Evolutionary conservation across 192 early-diverging fungal genomes (phyloP).

Genomic region (Mycoemilia scoparia): DNA sequence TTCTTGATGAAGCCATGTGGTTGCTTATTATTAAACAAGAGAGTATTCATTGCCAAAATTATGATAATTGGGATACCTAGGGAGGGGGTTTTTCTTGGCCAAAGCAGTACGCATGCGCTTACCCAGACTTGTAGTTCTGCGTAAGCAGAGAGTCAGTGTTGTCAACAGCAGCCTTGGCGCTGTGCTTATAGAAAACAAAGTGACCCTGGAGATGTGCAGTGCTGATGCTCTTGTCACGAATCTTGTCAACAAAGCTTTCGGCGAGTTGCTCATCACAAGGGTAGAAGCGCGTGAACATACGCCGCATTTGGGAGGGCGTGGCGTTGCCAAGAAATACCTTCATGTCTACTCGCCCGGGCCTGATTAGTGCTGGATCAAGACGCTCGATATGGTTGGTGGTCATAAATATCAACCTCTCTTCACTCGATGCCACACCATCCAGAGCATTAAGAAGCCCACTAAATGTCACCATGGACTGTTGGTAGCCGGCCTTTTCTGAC

Average conservation of each 20-base stretch:
- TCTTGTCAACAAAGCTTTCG: constrained; percentile 42
- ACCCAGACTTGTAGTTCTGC: no score
- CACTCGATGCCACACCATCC: constrained; percentile 72
- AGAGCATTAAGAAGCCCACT: constrained; percentile 75
- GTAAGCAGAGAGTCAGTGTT: constrained; percentile 4
- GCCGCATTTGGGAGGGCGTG: constrained; percentile 38
- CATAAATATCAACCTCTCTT: constrained; percentile 80
- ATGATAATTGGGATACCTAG: no score
- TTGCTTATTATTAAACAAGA: no score
- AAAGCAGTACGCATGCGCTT: constrained; percentile 6
- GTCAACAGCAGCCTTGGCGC: constrained; percentile 48
- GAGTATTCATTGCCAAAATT: no score
- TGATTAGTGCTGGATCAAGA: constrained; percentile 59
- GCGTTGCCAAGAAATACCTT: constrained; percentile 62
- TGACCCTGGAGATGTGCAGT: constrained; percentile 89
- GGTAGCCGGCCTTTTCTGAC: constrained; percentile 41
- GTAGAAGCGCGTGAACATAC: constrained; percentile 73
- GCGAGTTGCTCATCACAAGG: constrained; percentile 35
- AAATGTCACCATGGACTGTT: constrained; percentile 72
- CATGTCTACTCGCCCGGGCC: constrained; percentile 64
- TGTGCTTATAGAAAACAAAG: constrained; percentile 75
- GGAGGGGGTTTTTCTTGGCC: no score
- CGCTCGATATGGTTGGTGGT: constrained; percentile 73
- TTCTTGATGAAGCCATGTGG: no score
- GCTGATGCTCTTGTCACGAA: constrained; percentile 40